A percentile compares a stretch with the other conserved stretches of the same genome.
Conservation (phyloP, 768 basidiomycete species). For the Pholiota conissans region DNA sequence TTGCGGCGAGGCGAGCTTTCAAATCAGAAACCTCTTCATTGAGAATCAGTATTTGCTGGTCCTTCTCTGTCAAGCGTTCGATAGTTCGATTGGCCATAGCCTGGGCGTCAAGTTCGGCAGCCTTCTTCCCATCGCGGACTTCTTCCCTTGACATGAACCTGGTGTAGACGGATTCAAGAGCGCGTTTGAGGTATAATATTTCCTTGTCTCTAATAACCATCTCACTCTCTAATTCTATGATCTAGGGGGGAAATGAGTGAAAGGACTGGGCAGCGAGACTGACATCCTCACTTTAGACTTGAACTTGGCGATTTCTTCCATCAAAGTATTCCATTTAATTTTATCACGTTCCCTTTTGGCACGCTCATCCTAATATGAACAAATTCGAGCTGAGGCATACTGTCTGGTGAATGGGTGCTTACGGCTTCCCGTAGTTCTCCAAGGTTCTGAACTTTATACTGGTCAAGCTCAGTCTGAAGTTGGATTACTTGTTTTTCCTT, state of each 20-base stretch:
- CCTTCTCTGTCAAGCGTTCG: conserved; percentile 66
- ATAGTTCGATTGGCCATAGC: conserved; percentile 71
- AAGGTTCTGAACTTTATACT: conserved; percentile 57
- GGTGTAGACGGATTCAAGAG: conserved; percentile 85
- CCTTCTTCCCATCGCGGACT: conserved; percentile 42
- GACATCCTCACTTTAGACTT: conserved; percentile 68
- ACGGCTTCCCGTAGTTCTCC: conserved; percentile 61
- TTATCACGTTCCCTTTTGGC: conserved; percentile 76
- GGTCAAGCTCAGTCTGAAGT: conserved; percentile 71
- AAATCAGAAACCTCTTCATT: conserved; percentile 48
- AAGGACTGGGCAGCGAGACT: not conserved
- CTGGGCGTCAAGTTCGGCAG: conserved; percentile 61
- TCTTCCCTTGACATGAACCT: conserved; percentile 67
- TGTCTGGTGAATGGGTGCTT: conserved; percentile 29
- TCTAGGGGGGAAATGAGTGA: conserved; percentile 38
- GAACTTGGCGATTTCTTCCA: conserved; percentile 71
- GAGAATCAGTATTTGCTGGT: conserved; percentile 60
- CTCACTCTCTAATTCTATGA: conserved; percentile 47
- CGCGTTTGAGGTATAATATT: conserved; percentile 72
- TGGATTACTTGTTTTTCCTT: conserved; percentile 85
- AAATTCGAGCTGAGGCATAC: no score
- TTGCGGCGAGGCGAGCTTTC: conserved; percentile 49
- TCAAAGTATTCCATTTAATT: conserved; percentile 67
- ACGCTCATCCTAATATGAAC: conserved; percentile 67
- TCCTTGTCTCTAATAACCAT: conserved; percentile 68